Evolutionary conservation across 805 yeast genomes (phyloP).

Genomic region (Ogataea methanolica): DNA sequence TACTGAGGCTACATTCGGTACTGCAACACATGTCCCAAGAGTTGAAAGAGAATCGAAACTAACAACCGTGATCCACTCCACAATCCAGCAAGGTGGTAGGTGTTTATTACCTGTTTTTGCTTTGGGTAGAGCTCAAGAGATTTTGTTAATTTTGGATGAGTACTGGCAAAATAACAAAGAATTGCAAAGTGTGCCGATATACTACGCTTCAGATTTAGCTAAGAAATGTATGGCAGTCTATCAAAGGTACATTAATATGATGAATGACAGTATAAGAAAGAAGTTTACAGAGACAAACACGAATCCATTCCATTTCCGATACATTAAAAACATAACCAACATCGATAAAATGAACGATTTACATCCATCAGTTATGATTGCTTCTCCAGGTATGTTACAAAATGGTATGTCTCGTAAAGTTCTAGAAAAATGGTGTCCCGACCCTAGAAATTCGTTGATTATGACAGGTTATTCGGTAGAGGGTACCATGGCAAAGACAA

Average conservation of each 20-base stretch:
- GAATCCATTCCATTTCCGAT: slow-evolving; percentile 89
- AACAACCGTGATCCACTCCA: slow-evolving; percentile 77
- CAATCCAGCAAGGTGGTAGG: slow-evolving; percentile 84
- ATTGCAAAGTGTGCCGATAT: slow-evolving; percentile 75
- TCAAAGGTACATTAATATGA: slow-evolving; percentile 94
- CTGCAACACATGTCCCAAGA: slow-evolving; percentile 93
- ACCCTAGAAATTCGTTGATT: slow-evolving; percentile 79
- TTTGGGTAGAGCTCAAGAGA: slow-evolving; percentile 93
- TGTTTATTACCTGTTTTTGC: slow-evolving; percentile 94
- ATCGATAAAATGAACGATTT: slow-evolving; percentile 85
- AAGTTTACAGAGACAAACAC: slow-evolving; percentile 71
- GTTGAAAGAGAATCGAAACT: slow-evolving; percentile 77
- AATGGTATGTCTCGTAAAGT: slow-evolving; percentile 91
- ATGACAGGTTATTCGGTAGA: slow-evolving; percentile 97
- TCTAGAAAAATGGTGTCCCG: slow-evolving; percentile 96
- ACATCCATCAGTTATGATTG: slow-evolving; percentile 94
- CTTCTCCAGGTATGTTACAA: slow-evolving; percentile 98
- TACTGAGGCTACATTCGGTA: slow-evolving; percentile 95
- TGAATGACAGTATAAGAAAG: slow-evolving; percentile 86
- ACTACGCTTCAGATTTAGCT: slow-evolving; percentile 90
- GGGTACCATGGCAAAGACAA: slow-evolving; percentile 93
- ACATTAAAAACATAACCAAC: slow-evolving; percentile 71
- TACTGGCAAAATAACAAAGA: slow-evolving; percentile 88
- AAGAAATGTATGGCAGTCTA: slow-evolving; percentile 96
- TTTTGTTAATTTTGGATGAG: slow-evolving; percentile 84